phyloP scores from a whole-genome alignment of 1,284 basidiomycete genomes.

The Rhodotorula sp. region DNA sequence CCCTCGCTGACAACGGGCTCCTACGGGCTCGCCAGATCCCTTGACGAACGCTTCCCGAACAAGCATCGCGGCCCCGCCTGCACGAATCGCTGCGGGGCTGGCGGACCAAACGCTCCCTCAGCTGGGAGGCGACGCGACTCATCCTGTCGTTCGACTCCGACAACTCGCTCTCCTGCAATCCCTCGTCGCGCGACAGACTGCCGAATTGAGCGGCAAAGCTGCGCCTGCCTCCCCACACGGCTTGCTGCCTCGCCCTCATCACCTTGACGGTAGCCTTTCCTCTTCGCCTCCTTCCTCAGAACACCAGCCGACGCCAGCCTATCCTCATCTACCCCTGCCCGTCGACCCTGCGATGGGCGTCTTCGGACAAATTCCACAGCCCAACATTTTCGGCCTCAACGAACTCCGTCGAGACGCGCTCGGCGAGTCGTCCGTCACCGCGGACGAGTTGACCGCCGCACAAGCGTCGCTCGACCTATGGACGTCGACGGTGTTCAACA shows the following conservation, averaged over 20 bases:
- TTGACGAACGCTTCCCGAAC: too few species aligned
- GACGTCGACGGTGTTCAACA: conserved; percentile 9
- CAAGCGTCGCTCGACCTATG: conserved; percentile 18
- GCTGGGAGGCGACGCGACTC: not conserved
- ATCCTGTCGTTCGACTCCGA: not conserved
- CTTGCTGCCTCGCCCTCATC: not conserved
- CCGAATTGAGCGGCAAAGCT: not conserved
- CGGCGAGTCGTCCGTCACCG: not conserved
- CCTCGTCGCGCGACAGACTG: conserved; percentile 8
- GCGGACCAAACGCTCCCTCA: not conserved
- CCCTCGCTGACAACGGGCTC: too few species aligned
- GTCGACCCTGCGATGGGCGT: not conserved
- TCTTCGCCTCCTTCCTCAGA: too few species aligned
- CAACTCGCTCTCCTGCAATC: conserved; percentile 5
- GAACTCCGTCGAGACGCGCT: not conserved
- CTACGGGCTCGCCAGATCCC: too few species aligned
- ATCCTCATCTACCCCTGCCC: not conserved
- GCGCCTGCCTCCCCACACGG: not conserved
- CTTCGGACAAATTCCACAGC: not conserved
- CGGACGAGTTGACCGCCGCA: conserved; percentile 17
- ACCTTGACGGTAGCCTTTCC: not conserved
- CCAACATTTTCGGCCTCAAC: conserved; percentile 6
- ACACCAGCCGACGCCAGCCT: not conserved
- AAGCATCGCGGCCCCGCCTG: too few species aligned
- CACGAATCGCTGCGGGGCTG: not conserved